A percentile compares a stretch with the other conserved stretches of the same genome.
phyloP scores from a whole-genome alignment of 2,329 filamentous ascomycete genomes.

The Pseudogymnoascus sp. region DNA sequence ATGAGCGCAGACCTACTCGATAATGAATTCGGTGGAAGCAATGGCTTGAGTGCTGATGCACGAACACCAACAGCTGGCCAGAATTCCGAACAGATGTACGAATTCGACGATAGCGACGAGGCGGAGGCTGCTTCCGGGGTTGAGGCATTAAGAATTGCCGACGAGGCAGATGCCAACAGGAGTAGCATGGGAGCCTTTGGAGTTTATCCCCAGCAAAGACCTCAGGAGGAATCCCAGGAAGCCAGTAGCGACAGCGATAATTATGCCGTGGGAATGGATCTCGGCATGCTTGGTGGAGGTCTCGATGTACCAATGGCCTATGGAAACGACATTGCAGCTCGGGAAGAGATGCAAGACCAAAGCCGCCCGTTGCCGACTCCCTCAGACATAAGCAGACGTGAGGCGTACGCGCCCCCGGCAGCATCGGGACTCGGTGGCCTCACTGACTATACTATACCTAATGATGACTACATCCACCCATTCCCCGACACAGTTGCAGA shows the following conservation, averaged over 20 bases:
- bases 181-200: slow-evolving; percentile 49
- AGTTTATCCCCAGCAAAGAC: slow-evolving; percentile 41
- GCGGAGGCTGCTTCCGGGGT: slow-evolving; percentile 78
- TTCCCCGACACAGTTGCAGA: slow-evolving; percentile 57
- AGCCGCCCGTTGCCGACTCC: slow-evolving; percentile 42
- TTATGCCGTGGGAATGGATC: slow-evolving; percentile 56
- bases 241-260: slow-evolving; percentile 59
- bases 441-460: slow-evolving; percentile 32
- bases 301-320: slow-evolving; percentile 56
- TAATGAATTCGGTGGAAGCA: slow-evolving; percentile 35
- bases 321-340: slow-evolving; percentile 36
- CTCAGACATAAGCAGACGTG: slow-evolving; percentile 28
- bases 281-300: slow-evolving; percentile 66
- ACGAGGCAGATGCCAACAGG: slow-evolving; percentile 63
- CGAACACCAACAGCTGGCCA: background rate
- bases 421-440: slow-evolving; percentile 26
- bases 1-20: slow-evolving; percentile 40
- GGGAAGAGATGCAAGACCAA: slow-evolving; percentile 35
- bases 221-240: slow-evolving; percentile 26
- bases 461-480: slow-evolving; percentile 47
- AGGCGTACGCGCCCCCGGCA: slow-evolving; percentile 22
- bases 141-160: slow-evolving; percentile 74
- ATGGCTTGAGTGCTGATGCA: background rate
- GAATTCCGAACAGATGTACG: slow-evolving; percentile 18
- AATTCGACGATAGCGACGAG: slow-evolving; percentile 63